phyloP scores from a whole-genome alignment of 495 filamentous ascomycete genomes.

The Corynascus novoguineensis region DNA sequence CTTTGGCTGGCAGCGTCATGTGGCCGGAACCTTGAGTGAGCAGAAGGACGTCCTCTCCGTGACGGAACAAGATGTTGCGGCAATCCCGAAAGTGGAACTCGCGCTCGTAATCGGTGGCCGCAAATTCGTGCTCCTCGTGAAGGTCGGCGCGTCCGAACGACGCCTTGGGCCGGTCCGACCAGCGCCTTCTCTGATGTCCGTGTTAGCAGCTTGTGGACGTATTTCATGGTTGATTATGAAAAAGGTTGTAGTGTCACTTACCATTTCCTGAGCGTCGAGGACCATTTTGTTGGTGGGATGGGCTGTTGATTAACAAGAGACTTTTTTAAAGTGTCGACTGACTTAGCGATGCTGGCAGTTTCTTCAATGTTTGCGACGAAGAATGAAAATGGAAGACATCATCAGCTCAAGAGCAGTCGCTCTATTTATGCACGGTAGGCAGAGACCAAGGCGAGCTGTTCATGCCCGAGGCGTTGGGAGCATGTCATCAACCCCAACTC shows the following conservation, averaged over 20 bases:
- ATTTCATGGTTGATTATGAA: not conserved
- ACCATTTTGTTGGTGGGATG: not conserved
- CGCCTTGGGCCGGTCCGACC: slow-evolving; percentile 21
- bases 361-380: not conserved
- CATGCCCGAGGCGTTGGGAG: slow-evolving; percentile 1
- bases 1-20: slow-evolving; percentile 26
- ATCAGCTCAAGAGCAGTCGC: not conserved
- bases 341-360: not conserved
- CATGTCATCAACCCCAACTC: not conserved
- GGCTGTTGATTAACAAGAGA: not conserved
- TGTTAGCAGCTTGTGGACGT: slow-evolving; percentile 3
- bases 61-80: slow-evolving; percentile 21
- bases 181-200: slow-evolving; percentile 14
- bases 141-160: slow-evolving; percentile 12
- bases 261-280: slow-evolving; percentile 16
- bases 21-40: slow-evolving; percentile 21
- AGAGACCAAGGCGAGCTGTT: not conserved
- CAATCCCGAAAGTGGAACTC: slow-evolving; percentile 26
- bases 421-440: not conserved
- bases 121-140: slow-evolving; percentile 3
- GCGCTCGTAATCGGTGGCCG: slow-evolving; percentile 20
- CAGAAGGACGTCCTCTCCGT: slow-evolving; percentile 19
- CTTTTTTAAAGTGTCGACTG: not conserved
- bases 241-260: not conserved
- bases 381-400: not conserved